Evolutionary conservation across 257 asterid species (phyloP).

Genomic region (Scutellaria minor): DNA sequence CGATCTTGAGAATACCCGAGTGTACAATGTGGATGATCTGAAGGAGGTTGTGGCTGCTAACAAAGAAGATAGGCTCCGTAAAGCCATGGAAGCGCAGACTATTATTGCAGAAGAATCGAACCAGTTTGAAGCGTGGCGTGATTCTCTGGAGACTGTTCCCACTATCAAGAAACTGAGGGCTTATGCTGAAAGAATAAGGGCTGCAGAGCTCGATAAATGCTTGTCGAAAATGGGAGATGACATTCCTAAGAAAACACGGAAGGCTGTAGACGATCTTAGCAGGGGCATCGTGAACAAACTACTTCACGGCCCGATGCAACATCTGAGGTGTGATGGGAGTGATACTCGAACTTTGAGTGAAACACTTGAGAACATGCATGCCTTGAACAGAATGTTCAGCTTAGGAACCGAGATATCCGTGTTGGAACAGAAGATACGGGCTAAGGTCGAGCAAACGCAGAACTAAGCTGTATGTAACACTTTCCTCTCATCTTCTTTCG

Average conservation of each 20-base stretch:
- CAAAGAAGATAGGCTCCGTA: slow-evolving; percentile 78
- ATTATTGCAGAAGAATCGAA: slow-evolving; percentile 80
- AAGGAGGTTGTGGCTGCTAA: slow-evolving; percentile 93
- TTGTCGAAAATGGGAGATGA: slow-evolving; percentile 91
- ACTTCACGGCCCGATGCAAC: slow-evolving; percentile 97
- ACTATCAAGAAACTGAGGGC: slow-evolving; percentile 92
- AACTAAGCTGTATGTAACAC: slow-evolving; percentile 40
- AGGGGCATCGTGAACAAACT: slow-evolving; percentile 85
- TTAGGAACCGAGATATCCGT: slow-evolving; percentile 81
- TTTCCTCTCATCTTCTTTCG: slow-evolving; percentile 16
- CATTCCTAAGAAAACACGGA: slow-evolving; percentile 71
- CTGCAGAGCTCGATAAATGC: slow-evolving; percentile 84
- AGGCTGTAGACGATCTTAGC: slow-evolving; percentile 88
- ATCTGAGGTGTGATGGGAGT: slow-evolving; percentile 89
- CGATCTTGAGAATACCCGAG: slow-evolving; percentile 63
- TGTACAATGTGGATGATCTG: slow-evolving; percentile 86
- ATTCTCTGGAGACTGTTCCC: slow-evolving; percentile 85
- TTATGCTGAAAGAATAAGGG: slow-evolving; percentile 80
- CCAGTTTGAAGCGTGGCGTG: slow-evolving; percentile 92
- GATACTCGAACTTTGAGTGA: slow-evolving; percentile 84
- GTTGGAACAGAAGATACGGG: slow-evolving; percentile 83
- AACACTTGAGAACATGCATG: slow-evolving; percentile 95
- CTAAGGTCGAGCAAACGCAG: slow-evolving; percentile 84
- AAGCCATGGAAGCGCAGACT: slow-evolving; percentile 88
- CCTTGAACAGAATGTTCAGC: slow-evolving; percentile 84